Evolutionary conservation across 805 yeast species (phyloP), one percentile per base, ranked within the genome.

Genomic region (Ogataea ramenticola): DNA sequence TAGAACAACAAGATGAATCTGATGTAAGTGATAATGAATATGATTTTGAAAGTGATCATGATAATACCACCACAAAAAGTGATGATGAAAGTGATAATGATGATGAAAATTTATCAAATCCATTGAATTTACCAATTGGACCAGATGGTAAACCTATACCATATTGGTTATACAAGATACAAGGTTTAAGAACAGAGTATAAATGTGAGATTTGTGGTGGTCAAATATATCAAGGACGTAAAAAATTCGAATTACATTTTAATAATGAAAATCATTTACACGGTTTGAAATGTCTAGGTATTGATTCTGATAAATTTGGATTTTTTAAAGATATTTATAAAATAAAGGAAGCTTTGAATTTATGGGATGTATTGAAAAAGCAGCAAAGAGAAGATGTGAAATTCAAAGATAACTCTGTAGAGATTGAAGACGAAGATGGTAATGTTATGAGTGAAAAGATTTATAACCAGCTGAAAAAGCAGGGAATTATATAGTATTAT

Each of bases 61-160:
- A 43, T 10, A 54, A 49, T 29, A 51, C 52, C 2, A 54, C 52
- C 15, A 61, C 54, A 0, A 54, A 52, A 7, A 52, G 47, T 4
- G 60, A 52, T n/a, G 57, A 53, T 2, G 55, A 48, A 3, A 62
- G 57, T 14, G 69, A 64, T 1, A 65, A 57, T 11, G 70, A 62
- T 12, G 67, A 62, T 6, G 60, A 58, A 55, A 9, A 49, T 55
- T 17, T 56, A 58, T 52, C 52, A 29, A 72, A 72, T 47, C 79
- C 81, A 17, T 66, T 76, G 44, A 77, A 82, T 44, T 61, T 86
- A 44, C 96, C 96, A 0, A 42, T 86, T 0, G 98, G 96, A 0
- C 75, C 86, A 17, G 97, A 90, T 62, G 97, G 97, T 0, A 75
- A 73, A 35, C 97, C 97, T 1, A 87, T 93, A 26, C 99, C 99